phyloP scores from a whole-genome alignment of 2,329 filamentous ascomycete species.

The Neonectria punicea region DNA sequence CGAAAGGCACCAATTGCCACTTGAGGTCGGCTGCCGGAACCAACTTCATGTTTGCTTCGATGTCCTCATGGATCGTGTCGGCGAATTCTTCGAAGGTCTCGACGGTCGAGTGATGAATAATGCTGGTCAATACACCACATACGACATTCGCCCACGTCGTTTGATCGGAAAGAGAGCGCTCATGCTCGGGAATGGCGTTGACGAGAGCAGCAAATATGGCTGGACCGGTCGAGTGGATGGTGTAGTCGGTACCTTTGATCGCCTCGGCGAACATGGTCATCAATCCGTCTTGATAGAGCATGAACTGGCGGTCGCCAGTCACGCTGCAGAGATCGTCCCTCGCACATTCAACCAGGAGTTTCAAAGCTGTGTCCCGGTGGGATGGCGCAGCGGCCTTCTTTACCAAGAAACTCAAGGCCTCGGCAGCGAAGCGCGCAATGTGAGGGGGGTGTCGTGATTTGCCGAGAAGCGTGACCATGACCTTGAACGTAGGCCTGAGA shows the following conservation, averaged over 20 bases:
- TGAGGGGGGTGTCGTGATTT: conserved; percentile 84
- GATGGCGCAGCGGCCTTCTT: conserved; percentile 86
- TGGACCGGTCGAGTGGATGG: conserved; percentile 68
- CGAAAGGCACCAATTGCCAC: conserved; percentile 58
- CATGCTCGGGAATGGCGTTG: conserved; percentile 60
- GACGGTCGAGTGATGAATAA: conserved; percentile 82
- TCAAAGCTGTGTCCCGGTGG: conserved; percentile 78
- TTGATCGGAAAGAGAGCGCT: conserved; percentile 58
- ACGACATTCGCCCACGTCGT: conserved; percentile 72
- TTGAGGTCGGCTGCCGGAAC: conserved; percentile 27
- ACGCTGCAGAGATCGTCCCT: conserved; percentile 72
- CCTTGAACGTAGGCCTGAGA: conserved; percentile 82
- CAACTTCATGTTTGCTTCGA: conserved; percentile 51
- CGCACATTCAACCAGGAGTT: conserved; percentile 76
- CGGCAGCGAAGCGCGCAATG: conserved; percentile 91
- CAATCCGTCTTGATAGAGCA: conserved; percentile 83
- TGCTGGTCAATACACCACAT: conserved; percentile 80
- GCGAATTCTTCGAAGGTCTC: conserved; percentile 79
- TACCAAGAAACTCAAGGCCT: conserved; percentile 92
- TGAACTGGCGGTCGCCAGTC: conserved; percentile 65
- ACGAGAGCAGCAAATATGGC: conserved; percentile 64
- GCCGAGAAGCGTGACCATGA: conserved; percentile 86
- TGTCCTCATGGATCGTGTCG: conserved; percentile 67
- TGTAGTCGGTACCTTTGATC: conserved; percentile 69
- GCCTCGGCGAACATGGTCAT: conserved; percentile 95